These are phyloP conservation scores for Aquilaria yunnanensis DNA, from an alignment of 345 rosid species.

Conservation along the genomic window DNA sequence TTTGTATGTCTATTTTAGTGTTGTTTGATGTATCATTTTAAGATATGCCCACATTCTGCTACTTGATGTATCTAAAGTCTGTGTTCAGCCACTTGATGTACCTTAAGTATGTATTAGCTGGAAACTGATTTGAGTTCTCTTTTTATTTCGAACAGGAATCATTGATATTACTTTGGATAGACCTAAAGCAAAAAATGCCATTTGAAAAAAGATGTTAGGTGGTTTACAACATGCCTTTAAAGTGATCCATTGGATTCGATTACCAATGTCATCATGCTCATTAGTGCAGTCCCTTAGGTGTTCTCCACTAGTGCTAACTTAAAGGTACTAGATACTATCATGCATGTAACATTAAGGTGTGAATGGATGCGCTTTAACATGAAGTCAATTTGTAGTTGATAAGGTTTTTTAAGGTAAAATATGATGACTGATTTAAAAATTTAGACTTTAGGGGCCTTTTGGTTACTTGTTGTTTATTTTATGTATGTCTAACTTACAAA, in stretches of 20 bases:
- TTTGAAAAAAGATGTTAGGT: slow-evolving; percentile 66
- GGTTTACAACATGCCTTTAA: slow-evolving; percentile 58
- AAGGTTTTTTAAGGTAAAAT: too few species aligned
- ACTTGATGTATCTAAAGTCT: not conserved
- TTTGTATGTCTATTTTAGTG: too few species aligned
- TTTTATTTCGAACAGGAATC: slow-evolving; percentile 41
- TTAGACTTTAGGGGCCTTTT: too few species aligned
- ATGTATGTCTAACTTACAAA: too few species aligned
- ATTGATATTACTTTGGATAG: slow-evolving; percentile 71
- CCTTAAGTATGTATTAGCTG: not conserved
- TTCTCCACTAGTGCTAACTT: slow-evolving; percentile 97
- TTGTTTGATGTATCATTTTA: too few species aligned
- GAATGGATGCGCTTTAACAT: too few species aligned
- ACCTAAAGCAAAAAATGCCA: slow-evolving; percentile 64
- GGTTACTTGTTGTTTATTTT: too few species aligned
- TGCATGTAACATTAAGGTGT: too few species aligned
- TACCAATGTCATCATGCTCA: slow-evolving; percentile 61
- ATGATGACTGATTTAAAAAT: too few species aligned
- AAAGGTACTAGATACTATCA: slow-evolving; percentile 38
- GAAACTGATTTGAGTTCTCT: slow-evolving; percentile 2
- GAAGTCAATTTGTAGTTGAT: too few species aligned
- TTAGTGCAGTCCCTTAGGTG: slow-evolving; percentile 64
- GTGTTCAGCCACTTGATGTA: not conserved
- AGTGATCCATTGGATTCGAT: slow-evolving; percentile 44
- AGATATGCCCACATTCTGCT: too few species aligned